Conservation (phyloP, 805 yeast genomes). For the Hanseniaspora guilliermondii region DNA sequence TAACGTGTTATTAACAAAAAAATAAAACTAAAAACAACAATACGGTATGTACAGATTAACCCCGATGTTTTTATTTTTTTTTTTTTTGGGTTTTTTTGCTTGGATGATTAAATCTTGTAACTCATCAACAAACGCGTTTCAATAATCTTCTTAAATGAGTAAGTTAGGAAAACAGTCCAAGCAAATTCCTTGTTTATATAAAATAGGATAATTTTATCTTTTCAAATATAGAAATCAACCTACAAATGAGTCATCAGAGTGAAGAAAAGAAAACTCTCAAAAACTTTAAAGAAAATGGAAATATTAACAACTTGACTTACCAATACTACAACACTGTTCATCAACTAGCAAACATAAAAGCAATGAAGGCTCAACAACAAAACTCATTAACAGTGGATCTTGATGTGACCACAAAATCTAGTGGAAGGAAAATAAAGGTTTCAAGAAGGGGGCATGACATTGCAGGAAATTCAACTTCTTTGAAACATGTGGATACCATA, state of each 20-base stretch:
- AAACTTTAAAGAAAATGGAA: not conserved
- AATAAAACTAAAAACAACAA: no score
- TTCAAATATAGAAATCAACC: no score
- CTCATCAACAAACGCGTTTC: no score
- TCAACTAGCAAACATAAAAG: not conserved
- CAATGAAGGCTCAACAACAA: not conserved
- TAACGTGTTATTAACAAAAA: no score
- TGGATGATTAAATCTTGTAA: no score
- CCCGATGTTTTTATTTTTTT: no score
- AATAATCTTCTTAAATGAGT: no score
- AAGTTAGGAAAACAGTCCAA: no score
- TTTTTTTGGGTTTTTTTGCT: no score
- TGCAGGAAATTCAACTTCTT: not conserved
- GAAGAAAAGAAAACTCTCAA: not conserved
- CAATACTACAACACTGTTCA: conserved; percentile 6
- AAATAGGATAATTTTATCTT: no score
- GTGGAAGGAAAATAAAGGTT: not conserved
- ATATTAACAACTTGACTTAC: not conserved
- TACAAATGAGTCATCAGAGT: not conserved
- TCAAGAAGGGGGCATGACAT: not conserved
- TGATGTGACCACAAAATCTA: not conserved
- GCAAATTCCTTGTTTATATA: no score
- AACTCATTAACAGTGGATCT: not conserved
- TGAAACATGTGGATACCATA: not conserved
- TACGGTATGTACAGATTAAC: no score